Evolutionary conservation across 148 eudicot genomes (phyloP).

Genomic region (Chenopodium berlandieri): DNA sequence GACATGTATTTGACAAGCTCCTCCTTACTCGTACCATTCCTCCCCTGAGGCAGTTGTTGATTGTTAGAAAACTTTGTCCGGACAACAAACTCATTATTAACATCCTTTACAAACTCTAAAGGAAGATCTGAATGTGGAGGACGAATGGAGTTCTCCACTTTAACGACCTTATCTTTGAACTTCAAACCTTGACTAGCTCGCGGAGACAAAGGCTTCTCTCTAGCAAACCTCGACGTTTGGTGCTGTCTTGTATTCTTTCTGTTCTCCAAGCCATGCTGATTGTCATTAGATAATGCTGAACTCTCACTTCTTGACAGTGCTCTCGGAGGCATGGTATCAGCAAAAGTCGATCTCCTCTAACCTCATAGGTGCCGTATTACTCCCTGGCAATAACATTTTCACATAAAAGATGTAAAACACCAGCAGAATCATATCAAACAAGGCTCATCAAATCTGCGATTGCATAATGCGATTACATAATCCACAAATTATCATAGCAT

Average conservation of each 20-base stretch:
- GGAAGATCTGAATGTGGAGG: slow-evolving; percentile 37
- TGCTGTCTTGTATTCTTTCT: slow-evolving; percentile 36
- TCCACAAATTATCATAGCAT: background rate
- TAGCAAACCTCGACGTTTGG: slow-evolving; percentile 38
- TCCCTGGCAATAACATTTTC: slow-evolving; percentile 10
- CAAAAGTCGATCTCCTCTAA: slow-evolving; percentile 12
- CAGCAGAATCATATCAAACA: background rate
- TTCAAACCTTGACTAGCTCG: slow-evolving; percentile 31
- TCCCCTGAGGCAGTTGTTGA: slow-evolving; percentile 25
- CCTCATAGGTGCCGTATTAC: slow-evolving; percentile 9
- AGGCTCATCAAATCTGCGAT: background rate
- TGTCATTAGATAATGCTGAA: slow-evolving; percentile 27
- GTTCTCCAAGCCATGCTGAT: slow-evolving; percentile 30
- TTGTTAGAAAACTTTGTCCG: slow-evolving; percentile 30
- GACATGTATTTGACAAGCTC: slow-evolving; percentile 85
- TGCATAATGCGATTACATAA: background rate
- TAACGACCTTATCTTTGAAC: slow-evolving; percentile 38
- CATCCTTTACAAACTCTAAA: slow-evolving; percentile 31
- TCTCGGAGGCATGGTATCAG: slow-evolving; percentile 31
- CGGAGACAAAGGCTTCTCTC: slow-evolving; percentile 38
- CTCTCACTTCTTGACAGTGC: slow-evolving; percentile 25
- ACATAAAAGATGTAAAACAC: background rate
- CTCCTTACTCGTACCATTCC: slow-evolving; percentile 31
- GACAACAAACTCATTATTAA: slow-evolving; percentile 21
- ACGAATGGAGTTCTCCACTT: slow-evolving; percentile 31